Base-by-base conservation (phyloP, 371 early-diverging fungal genomes). In the Mortierella sp. region DNA sequence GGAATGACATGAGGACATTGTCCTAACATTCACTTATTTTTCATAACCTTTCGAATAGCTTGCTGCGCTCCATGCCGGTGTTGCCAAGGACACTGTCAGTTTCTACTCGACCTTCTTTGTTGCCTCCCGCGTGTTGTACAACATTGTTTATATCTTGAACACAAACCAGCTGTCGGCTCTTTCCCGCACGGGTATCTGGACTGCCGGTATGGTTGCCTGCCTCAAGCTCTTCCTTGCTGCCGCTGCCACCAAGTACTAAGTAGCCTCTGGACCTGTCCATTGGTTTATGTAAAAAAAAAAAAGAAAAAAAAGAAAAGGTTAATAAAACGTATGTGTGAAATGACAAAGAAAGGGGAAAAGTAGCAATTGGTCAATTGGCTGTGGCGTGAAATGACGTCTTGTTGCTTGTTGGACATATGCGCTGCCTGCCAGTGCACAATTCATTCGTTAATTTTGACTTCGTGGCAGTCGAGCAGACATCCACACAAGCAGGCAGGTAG, bases 41-140 rank as follows among this genome's bases (percentile, higher is more conserved):
- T 6, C 38, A 5, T 16, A 21, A 41, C 24, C 18, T 6, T 54
- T n/a, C 44, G 41, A 27, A n/a, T 79, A 86, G 87, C 82, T 86
- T 60, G 87, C 87, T 38, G 87, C 87, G 14, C 77, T 86, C n/a
- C 75, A 86, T 41, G 80, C 87, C 0, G 87, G 87, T 48, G 87
- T 86, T 24, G 76, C 79, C 70, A 86, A 86, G 83, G 82, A 82
- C 21, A 82, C 80, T 3, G 78, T 86, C 49, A 74, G 51, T 74
- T 77, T 48, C 54, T 86, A 82, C 44, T 49, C 82, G 4, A 65
- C 56, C 3, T 72, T 86, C 75, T 86, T 82, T 70, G 27, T 86
- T 38, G 73, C 54, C 0, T 71, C 83, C 12, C 79, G 87, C 4
- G 38, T 65, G 11, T 16, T 80, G n/a, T 86, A 38, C 80, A 86